Base-by-base conservation (phyloP, 495 filamentous ascomycete genomes). In the Aspergillus carlsbadensis region DNA sequence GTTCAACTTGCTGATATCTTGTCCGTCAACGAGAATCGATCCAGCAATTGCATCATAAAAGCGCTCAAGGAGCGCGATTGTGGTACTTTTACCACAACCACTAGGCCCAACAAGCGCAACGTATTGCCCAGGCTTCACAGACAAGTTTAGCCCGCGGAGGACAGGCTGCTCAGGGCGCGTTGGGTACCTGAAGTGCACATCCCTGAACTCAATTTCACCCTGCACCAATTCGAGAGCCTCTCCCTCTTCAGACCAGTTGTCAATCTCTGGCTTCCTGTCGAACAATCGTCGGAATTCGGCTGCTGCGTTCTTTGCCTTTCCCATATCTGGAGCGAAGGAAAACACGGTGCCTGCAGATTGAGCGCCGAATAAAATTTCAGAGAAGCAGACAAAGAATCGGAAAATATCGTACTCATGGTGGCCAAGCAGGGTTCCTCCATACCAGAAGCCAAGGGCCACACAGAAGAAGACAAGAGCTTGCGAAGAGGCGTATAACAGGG, bases 371-470 rank as follows among this genome's bases (percentile, higher is more conserved):
- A 93, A 85, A 62, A 94, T 80, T 33, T 90, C 77, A 31, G 81
- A 75, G 74, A 92, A 96, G 58, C 87, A 89, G 56, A 96, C 74
- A 70, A 96, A 96, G 78, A 95, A 96, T 49, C 88, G 85, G 63
- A 90, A 86, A 65, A 90, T 80, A 52, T 73, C 64, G 60, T 89
- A 90, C 68, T 96, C 87, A 26, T 68, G 59, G 31, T 79, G 78
- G n/a, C 80, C 82, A 39, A 96, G 87, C 36, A 94, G 78, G 2
- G 80, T 86, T 29, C 91, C 92, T 46, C 92, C 92, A 62, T 94
- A 96, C 91, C 91, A 96, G 74, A 96, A 96, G 1, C 87, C 91
- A n/a, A 97, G 84, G 8, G 90, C 92, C 44, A 90, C 83, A 61
- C 85, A 90, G 42, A 91, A 79, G 77, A 96, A 93, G 64, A 86